Evolutionary conservation across 768 basidiomycete genomes (phyloP), one percentile per base, ranked within the genome.

Genomic region (Calocera viscosa): DNA sequence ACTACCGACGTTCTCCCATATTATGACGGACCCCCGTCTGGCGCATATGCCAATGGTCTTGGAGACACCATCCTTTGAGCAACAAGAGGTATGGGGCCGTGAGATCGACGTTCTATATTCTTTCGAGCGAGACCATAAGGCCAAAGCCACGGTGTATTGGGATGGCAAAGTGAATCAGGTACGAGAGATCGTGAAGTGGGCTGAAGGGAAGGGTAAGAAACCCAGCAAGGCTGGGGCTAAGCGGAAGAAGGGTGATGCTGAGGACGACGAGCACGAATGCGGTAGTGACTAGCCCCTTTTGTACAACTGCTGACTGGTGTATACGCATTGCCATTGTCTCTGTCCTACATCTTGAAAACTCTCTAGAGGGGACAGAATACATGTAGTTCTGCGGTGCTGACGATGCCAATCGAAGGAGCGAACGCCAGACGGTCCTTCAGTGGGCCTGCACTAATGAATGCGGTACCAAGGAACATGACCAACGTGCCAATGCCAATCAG

Each of bases 11-110:
- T 93, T 93, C 75, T 77, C 79, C 33, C 80, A 84, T 68, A 83
- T 91, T 64, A 77, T 92, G 65, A 81, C 82, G 10, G 91, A 93
- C 72, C 77, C 81, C 2, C 84, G 89, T 19, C 80, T 86, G 32
- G 82, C 84, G 66, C 74, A 81, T 49, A 86, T 93, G 35, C 91
- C 91, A 1, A 80, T 94, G 38, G 84, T 94, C 34, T 81, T 93
- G 16, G 91, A 94, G 73, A 93, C 92, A 0, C 89, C 89, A 0
- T 82, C 81, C 30, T 84, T 85, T 69, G 90, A 89, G 66, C 77
- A 80, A 19, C 82, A 81, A 26, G 83, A 82, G 14, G 82, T 88
- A 0, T 92, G 90, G 89, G 80, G 79, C n/a, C 79, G 79, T 65
- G 91, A 94, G 73, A 86, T 91, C 39, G 78, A 80, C 12, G 78